These are phyloP conservation scores for Gynostemma pentaphyllum DNA, from an alignment of 306 rosid genomes.

Conservation along the genomic window DNA sequence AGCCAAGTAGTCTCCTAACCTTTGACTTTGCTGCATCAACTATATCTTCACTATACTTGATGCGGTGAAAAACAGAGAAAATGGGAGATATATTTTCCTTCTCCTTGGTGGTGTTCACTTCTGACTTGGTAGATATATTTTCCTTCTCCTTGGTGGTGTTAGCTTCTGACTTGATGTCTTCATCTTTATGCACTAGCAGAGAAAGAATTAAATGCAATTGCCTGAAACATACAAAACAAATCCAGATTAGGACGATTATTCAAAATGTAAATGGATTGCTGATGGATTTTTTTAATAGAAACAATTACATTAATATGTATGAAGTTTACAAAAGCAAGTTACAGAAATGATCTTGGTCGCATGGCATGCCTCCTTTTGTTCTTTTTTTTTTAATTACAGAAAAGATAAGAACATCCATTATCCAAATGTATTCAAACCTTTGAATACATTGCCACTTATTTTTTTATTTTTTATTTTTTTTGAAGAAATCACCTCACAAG, in stretches of 20 bases:
- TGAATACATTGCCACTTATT: no score
- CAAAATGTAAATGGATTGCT: slow-evolving; percentile 13
- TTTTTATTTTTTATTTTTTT: no score
- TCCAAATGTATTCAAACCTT: no score
- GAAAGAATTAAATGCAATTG: slow-evolving; percentile 66
- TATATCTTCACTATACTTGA: slow-evolving; percentile 70
- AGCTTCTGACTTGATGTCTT: slow-evolving; percentile 67
- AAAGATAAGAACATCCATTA: no score
- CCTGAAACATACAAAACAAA: slow-evolving; percentile 41
- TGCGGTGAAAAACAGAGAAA: slow-evolving; percentile 51
- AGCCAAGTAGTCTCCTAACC: slow-evolving; percentile 53
- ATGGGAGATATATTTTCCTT: slow-evolving; percentile 49
- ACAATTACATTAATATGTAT: no score
- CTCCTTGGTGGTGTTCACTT: slow-evolving; percentile 36
- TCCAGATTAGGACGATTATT: slow-evolving; percentile 6
- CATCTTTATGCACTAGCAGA: slow-evolving; percentile 70
- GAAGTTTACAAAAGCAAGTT: no score
- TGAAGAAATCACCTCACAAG: no score
- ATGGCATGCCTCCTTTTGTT: no score
- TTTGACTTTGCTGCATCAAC: slow-evolving; percentile 65
- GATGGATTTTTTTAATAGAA: background rate
- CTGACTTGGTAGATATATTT: slow-evolving; percentile 53
- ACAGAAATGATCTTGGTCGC: no score
- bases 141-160: slow-evolving; percentile 46
- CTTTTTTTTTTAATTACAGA: no score